Evolutionary conservation across 2,329 filamentous ascomycete genomes (phyloP), one percentile per base, ranked within the genome.

Genomic region (Fusarium sp.): DNA sequence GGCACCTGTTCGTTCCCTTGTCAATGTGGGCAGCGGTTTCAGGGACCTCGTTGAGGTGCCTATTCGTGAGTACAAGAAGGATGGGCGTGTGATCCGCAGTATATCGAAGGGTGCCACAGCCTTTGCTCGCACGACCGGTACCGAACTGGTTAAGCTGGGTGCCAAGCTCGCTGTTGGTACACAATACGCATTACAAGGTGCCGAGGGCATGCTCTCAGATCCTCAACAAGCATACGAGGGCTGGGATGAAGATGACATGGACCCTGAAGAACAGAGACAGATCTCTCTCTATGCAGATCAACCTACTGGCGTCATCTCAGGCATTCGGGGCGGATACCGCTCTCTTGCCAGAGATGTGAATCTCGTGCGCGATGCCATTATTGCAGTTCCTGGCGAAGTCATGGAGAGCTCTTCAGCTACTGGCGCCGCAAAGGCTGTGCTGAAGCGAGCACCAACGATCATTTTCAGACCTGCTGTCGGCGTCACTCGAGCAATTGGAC

Each of bases 151-250:
- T 71, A 96, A 96, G 77, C 86, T 99, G 0, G 95, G 96, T 18
- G 96, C 96, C 50, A 98, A 98, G 82, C 86, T 98, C 56, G 95
- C 95, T 2, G 93, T 98, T 55, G 96, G 96, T 38, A 97, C 97
- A 7, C 96, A 98, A 78, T 96, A 93, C n/a, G 91, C 95, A 22
- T 88, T 99, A 3, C 93, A 97, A 79, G 93, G 93, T 24, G 95
- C 95, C 1, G 97, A 99, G 81, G 93, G 90, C 24, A 87, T 98
- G 70, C 86, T 98, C 42, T 85, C 83, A 22, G 84, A 85, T 74
- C 82, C 83, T 54, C 81, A 81, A 16, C 78, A 81, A 41, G 39
- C 50, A 12, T 74, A 77, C 22, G 80, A 80, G 26, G 82, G 82
- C 33, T 88, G 85, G 82, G 91, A 92, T 15, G 90, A 90, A 3